Evolutionary conservation across 2,329 filamentous ascomycete species (phyloP).

Genomic region (Aspergillus ochraceoroseus): DNA sequence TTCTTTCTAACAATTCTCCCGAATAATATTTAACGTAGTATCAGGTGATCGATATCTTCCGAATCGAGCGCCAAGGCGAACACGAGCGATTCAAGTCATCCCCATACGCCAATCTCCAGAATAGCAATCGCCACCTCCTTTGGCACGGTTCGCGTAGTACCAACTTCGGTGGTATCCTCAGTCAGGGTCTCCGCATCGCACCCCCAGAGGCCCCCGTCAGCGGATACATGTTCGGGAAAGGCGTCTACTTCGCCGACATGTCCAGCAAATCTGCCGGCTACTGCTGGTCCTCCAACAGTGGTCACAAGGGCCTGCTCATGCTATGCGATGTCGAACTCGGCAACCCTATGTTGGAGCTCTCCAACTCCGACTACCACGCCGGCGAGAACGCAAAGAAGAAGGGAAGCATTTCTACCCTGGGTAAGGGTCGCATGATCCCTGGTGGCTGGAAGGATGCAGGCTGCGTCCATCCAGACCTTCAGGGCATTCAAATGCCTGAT

Average conservation of each 20-base stretch:
- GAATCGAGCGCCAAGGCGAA: slow-evolving; percentile 72
- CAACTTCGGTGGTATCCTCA: slow-evolving; percentile 82
- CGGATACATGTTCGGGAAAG: slow-evolving; percentile 88
- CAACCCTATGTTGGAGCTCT: slow-evolving; percentile 64
- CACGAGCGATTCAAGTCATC: slow-evolving; percentile 61
- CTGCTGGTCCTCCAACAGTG: slow-evolving; percentile 59
- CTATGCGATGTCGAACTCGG: slow-evolving; percentile 83
- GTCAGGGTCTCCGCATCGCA: slow-evolving; percentile 83
- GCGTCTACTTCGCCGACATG: slow-evolving; percentile 83
- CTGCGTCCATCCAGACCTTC: slow-evolving; percentile 58
- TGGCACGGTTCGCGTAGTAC: slow-evolving; percentile 84
- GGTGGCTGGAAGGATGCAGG: slow-evolving; percentile 69
- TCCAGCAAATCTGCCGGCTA: slow-evolving; percentile 78
- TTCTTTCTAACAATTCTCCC: neutral
- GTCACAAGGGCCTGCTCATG: slow-evolving; percentile 67
- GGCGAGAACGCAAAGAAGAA: slow-evolving; percentile 57
- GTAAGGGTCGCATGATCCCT: slow-evolving; percentile 62
- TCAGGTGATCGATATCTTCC: slow-evolving; percentile 72
- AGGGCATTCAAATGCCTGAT: slow-evolving; percentile 61
- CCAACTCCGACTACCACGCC: slow-evolving; percentile 56
- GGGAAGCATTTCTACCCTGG: slow-evolving; percentile 64
- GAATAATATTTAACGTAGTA: slow-evolving; percentile 5
- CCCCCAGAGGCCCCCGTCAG: slow-evolving; percentile 68
- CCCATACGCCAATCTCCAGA: slow-evolving; percentile 47
- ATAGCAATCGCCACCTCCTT: slow-evolving; percentile 67